These are phyloP conservation scores for Hevea brasiliensis DNA, from an alignment of 345 rosid species.

Conservation along the genomic window DNA sequence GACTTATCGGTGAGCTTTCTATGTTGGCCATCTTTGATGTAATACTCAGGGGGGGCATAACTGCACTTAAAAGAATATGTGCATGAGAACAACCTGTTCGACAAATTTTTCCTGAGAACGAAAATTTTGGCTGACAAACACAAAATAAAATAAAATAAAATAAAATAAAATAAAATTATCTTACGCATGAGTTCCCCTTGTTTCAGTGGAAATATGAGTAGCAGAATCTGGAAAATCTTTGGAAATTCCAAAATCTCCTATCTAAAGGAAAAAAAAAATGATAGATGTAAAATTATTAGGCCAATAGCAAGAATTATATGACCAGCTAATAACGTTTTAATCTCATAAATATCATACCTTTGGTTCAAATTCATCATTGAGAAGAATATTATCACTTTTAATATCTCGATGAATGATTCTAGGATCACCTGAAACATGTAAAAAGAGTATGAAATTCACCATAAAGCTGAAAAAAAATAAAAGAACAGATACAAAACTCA, in stretches of 20 bases:
- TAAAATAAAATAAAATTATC: background rate
- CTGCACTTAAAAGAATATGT: background rate
- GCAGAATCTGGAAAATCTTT: constrained; percentile 8
- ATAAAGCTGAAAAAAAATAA: background rate
- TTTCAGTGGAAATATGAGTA: constrained; percentile 19
- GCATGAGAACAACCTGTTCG: too few species aligned
- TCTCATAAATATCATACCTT: constrained; percentile 18
- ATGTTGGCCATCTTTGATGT: background rate
- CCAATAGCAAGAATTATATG: background rate
- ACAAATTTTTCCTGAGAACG: too few species aligned
- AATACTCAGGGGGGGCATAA: constrained; percentile 26
- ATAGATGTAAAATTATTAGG: too few species aligned
- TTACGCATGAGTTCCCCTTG: constrained; percentile 25
- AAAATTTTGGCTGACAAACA: too few species aligned
- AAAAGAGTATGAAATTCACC: too few species aligned
- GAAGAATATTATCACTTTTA: constrained; percentile 24
- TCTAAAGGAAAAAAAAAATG: constrained; percentile 9
- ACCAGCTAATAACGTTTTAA: background rate
- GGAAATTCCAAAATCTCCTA: constrained; percentile 27
- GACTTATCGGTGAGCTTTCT: constrained; percentile 24
- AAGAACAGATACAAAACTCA: background rate
- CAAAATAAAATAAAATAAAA: too few species aligned
- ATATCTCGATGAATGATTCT: constrained; percentile 28
- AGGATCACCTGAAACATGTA: constrained; percentile 15
- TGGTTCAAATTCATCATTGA: constrained; percentile 20